Evolutionary conservation across 2,329 filamentous ascomycete genomes (phyloP).

Genomic region (Orbilia quercus): DNA sequence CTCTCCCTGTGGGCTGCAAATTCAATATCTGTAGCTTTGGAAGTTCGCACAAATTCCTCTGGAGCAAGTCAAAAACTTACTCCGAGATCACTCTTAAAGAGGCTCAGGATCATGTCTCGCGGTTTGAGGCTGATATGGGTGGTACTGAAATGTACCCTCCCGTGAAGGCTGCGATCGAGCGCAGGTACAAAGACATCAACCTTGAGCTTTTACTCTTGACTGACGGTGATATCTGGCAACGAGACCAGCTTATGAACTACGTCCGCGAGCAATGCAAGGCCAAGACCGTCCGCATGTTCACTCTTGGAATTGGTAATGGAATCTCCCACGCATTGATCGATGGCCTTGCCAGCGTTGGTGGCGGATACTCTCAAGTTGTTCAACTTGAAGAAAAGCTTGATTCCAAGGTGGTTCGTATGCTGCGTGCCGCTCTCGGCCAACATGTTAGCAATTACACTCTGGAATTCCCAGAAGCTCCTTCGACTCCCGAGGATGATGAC

Average conservation of each 20-base stretch:
- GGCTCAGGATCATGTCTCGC: constrained; percentile 65
- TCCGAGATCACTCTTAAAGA: constrained; percentile 64
- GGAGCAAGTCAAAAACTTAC: constrained; percentile 66
- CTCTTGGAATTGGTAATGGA: constrained; percentile 68
- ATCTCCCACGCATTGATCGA: constrained; percentile 70
- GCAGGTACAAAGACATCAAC: constrained; percentile 62
- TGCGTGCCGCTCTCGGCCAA: constrained; percentile 75
- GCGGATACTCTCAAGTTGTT: constrained; percentile 73
- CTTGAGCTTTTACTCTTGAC: constrained; percentile 70
- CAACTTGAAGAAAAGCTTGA: constrained; percentile 74
- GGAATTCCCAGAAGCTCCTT: constrained; percentile 26
- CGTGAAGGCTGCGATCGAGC: constrained; percentile 62
- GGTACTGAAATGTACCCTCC: constrained; percentile 69
- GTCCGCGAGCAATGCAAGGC: constrained; percentile 63
- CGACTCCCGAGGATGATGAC: constrained; percentile 61
- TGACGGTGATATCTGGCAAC: constrained; percentile 69
- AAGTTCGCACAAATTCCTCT: constrained; percentile 65
- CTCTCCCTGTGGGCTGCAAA: constrained; percentile 71
- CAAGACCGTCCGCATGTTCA: constrained; percentile 67
- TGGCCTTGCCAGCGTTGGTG: constrained; percentile 68
- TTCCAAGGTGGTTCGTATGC: constrained; percentile 77
- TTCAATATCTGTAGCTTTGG: constrained; percentile 80
- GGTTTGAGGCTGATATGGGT: constrained; percentile 66
- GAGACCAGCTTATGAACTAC: constrained; percentile 65
- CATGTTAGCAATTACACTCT: constrained; percentile 69